These are phyloP conservation scores for Fusarium albidum DNA, from an alignment of 2,329 filamentous ascomycete species.

Conservation along the genomic window DNA sequence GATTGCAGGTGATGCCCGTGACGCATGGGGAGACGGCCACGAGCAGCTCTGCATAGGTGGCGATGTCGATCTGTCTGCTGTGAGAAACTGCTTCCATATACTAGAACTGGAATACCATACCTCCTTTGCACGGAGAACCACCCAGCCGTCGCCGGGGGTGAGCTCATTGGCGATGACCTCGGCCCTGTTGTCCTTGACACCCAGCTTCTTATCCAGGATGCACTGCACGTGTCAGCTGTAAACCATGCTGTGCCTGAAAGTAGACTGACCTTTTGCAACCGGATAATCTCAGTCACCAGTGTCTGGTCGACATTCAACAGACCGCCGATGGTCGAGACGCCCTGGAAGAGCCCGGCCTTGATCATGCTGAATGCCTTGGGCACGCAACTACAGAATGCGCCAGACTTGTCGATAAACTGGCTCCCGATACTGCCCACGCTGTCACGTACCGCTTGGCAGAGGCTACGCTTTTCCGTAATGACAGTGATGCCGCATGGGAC, in stretches of 20 bases:
- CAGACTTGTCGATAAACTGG: background rate
- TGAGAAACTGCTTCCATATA: background rate
- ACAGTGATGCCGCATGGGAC: slow-evolving; percentile 4
- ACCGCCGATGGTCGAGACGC: background rate
- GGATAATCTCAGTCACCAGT: slow-evolving; percentile 3
- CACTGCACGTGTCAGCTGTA: slow-evolving; percentile 1
- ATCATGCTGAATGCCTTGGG: background rate
- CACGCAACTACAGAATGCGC: slow-evolving; percentile 1
- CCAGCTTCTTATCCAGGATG: background rate
- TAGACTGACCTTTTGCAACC: slow-evolving; percentile 3
- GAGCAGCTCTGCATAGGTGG: slow-evolving; percentile 5
- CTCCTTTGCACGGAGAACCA: background rate
- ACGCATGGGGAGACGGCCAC: slow-evolving; percentile 1
- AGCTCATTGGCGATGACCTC: slow-evolving; percentile 6
- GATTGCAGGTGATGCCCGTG: background rate
- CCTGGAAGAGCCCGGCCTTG: background rate
- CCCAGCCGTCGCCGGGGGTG: slow-evolving; percentile 1
- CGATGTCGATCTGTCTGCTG: background rate
- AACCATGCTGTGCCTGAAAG: background rate
- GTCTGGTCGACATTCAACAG: background rate
- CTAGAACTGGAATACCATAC: background rate
- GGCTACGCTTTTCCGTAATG: background rate
- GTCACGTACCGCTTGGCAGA: slow-evolving; percentile 6
- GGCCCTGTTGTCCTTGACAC: background rate
- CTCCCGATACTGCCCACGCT: background rate